Evolutionary conservation across 2,329 filamentous ascomycete genomes (phyloP).

Genomic region (Xylariomycetidae sp.): DNA sequence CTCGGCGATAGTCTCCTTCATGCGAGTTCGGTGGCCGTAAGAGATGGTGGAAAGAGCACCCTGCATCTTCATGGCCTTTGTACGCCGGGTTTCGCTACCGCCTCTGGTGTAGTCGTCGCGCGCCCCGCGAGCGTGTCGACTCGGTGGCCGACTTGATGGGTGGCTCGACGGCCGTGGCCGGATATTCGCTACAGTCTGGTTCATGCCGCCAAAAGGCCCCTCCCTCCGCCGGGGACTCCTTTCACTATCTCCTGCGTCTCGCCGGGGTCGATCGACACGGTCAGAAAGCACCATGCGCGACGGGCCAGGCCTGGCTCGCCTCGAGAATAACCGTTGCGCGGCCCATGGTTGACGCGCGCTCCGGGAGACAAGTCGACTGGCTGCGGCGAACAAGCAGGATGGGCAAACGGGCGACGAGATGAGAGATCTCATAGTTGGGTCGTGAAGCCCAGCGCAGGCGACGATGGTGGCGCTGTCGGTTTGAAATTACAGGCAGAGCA

Average conservation of each 20-base stretch:
- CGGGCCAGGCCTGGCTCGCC: constrained; percentile 26
- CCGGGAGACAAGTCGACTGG: constrained; percentile 8
- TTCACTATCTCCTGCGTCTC: constrained; percentile 25
- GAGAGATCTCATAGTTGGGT: constrained; percentile 16
- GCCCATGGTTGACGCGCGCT: constrained; percentile 15
- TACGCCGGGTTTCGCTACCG: constrained; percentile 45
- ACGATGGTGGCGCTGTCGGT: constrained; percentile 1
- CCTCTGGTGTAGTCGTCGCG: constrained; percentile 8
- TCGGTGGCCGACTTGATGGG: constrained; percentile 1
- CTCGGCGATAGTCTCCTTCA: constrained; percentile 41
- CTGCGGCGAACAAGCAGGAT: constrained; percentile 20
- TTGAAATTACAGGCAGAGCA: too few species aligned
- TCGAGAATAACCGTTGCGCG: constrained; percentile 17
- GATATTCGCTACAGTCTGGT: constrained; percentile 43
- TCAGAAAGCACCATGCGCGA: constrained; percentile 56
- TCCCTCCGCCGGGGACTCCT: constrained; percentile 33
- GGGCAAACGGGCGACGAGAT: constrained; percentile 21
- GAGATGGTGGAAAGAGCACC: constrained; percentile 67
- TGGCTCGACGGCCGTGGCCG: constrained; percentile 13
- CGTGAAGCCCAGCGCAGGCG: constrained; percentile 2
- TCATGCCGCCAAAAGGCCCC: constrained; percentile 52
- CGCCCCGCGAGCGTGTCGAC: constrained; percentile 1
- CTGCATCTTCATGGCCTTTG: constrained; percentile 93
- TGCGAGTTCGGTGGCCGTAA: constrained; percentile 56
- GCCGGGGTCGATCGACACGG: constrained; percentile 37